phyloP scores from a whole-genome alignment of 495 filamentous ascomycete genomes.

The Elasticomyces elasticus region DNA sequence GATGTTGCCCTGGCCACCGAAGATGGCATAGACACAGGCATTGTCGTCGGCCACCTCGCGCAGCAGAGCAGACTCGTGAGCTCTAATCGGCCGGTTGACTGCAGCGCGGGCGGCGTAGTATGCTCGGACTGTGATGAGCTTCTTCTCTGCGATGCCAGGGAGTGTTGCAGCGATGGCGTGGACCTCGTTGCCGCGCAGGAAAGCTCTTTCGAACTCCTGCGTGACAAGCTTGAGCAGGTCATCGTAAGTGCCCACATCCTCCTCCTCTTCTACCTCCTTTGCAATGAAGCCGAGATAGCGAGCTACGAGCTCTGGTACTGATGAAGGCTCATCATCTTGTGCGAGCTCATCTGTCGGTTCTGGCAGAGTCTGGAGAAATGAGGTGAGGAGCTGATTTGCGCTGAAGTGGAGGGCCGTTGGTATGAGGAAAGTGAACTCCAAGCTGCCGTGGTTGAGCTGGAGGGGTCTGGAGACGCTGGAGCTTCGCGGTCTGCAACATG shows the following conservation, averaged over 20 bases:
- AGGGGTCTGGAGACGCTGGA: slow-evolving; percentile 67
- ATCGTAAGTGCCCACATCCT: slow-evolving; percentile 76
- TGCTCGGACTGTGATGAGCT: slow-evolving; percentile 70
- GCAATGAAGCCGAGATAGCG: slow-evolving; percentile 86
- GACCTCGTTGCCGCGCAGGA: slow-evolving; percentile 90
- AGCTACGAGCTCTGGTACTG: slow-evolving; percentile 77
- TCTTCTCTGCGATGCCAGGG: slow-evolving; percentile 81
- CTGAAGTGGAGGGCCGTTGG: slow-evolving; percentile 92
- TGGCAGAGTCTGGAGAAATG: slow-evolving; percentile 73
- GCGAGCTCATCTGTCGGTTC: slow-evolving; percentile 91
- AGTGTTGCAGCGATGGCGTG: slow-evolving; percentile 78
- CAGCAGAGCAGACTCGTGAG: slow-evolving; percentile 86
- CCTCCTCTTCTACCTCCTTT: slow-evolving; percentile 74
- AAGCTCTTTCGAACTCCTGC: slow-evolving; percentile 91
- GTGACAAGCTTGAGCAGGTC: slow-evolving; percentile 81
- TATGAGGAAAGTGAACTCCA: slow-evolving; percentile 89
- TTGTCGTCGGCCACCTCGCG: slow-evolving; percentile 71
- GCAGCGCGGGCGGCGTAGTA: slow-evolving; percentile 87
- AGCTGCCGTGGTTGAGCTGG: slow-evolving; percentile 79
- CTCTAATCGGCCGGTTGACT: slow-evolving; percentile 67
- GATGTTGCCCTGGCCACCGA: slow-evolving; percentile 98
- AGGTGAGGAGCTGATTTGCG: slow-evolving; percentile 81
- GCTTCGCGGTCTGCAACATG: slow-evolving; percentile 80
- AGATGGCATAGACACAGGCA: slow-evolving; percentile 79
- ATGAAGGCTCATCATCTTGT: slow-evolving; percentile 95